Base-by-base conservation (phyloP, 805 yeast genomes). In the Candida takata region DNA sequence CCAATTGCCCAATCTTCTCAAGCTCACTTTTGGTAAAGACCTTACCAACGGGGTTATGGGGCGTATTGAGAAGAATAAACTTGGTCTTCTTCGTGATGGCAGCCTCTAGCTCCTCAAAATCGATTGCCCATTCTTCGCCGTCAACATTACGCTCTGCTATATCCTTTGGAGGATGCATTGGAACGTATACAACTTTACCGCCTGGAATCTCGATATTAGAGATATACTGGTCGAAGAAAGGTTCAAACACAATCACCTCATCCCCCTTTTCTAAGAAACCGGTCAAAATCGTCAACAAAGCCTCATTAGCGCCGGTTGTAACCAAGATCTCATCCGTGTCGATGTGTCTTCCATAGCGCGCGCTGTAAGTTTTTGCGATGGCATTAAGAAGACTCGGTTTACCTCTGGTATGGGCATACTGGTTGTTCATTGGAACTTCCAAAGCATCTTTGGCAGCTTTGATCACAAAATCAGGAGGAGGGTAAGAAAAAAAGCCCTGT, bases 221-320 rank as follows among this genome's bases (percentile, higher is more conserved):
- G 45, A 92, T 84, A 61, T 92, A 92, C 62, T 92, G 98, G 54
- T 92, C 98, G 55, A 92, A 92, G 56, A 87, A 92, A 3, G 98
- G 98, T 60, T 90, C 95, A 55, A 92, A 84, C 11, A 92, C 97
- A 57, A 92, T 84, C 18, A 81, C 98, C 59, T 92, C 98, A 52
- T 92, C 98, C 16, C 94, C 97, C 2, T 77, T 74, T 30, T 84
- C 72, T 44, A 92, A 61, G 48, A 87, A 81, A 0, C 94, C 98
- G 40, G 86, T 80, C 55, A 88, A 79, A 4, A 82, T 77, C 2
- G 95, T 63, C 35, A 85, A 69, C 69, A 92, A 84, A 25, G 97
- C 97, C 62, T 92, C 97, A 53, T 92, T 92, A 30, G 98, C 98
- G 37, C 98, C 98, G 2, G 97, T 87, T 30, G 96, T 85, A 27